These are phyloP conservation scores for Paecilomyces dactylethromorphus DNA, from an alignment of 2,329 filamentous ascomycete species.

Conservation along the genomic window DNA sequence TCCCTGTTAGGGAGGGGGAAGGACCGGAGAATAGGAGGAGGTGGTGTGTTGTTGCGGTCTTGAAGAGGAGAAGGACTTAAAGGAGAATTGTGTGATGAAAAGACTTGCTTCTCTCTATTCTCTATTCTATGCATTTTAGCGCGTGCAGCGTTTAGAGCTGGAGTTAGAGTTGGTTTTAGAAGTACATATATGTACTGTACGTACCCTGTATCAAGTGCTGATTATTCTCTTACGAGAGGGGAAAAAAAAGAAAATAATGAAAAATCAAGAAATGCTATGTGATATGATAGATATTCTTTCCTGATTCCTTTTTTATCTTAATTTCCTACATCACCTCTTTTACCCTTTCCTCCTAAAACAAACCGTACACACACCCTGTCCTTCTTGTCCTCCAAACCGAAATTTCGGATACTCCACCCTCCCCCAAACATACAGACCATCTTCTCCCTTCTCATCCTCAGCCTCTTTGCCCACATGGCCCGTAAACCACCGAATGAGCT, in stretches of 20 bases:
- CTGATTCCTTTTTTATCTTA: background rate
- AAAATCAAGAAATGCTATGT: background rate
- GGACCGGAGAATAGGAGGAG: conserved; percentile 45
- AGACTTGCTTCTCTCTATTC: background rate
- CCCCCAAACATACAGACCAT: conserved; percentile 54
- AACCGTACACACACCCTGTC: conserved; percentile 11
- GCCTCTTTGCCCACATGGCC: conserved; percentile 19
- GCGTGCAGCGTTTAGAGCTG: background rate
- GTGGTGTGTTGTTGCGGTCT: conserved; percentile 50
- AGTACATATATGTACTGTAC: no score
- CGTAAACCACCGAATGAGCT: conserved; percentile 75
- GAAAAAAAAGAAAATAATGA: no score
- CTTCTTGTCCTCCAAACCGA: conserved; percentile 11
- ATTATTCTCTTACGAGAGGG: no score
- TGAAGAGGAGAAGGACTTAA: conserved; percentile 17
- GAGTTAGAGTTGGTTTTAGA: no score
- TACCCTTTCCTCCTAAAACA: conserved; percentile 5
- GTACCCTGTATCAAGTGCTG: no score
- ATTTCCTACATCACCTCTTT: background rate
- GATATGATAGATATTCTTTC: background rate
- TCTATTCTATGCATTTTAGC: background rate
- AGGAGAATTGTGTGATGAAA: background rate
- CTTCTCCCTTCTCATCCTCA: conserved; percentile 19
- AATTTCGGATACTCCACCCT: conserved; percentile 78
- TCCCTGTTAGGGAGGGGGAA: conserved; percentile 42